Evolutionary conservation across 2,329 filamentous ascomycete genomes (phyloP), one percentile per base, ranked within the genome.

Genomic region (Fusarium sp.): DNA sequence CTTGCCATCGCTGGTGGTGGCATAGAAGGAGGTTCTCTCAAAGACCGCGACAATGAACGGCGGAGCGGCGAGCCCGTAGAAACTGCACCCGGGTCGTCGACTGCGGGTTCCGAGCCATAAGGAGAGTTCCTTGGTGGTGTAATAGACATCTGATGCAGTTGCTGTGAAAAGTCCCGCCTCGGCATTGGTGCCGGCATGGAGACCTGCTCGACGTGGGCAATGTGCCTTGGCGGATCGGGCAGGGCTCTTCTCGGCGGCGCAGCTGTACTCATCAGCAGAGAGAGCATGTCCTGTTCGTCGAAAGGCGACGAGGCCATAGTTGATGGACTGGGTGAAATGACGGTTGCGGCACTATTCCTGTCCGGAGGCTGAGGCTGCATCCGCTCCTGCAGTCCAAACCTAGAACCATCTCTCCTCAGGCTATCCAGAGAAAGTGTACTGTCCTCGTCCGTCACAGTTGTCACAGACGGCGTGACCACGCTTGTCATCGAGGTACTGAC

Each of bases 221-320:
- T 65, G n/a, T 71, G 67, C 11, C 73, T 60, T 0, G 80, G 80
- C 3, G 76, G 77, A 3, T 71, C 58, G 3, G 80, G 79, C 16
- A 81, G 71, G 13, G 70, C 67, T 31, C 78, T 72, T 37, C 36
- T 68, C 10, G 71, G 67, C 9, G 71, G 57, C 2, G 73, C 55
- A 3, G 72, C 60, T 34, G 61, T 73, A 0, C 74, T 69, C 39
- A 80, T 60, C 7, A 81, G 64, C 16, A 81, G 66, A 3, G 75
- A 73, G 23, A 81, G 34, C 52, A 82, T 75, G 6, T 82, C 78
- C 5, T 75, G 67, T 52, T 81, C 79, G 46, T 77, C 76, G 41
- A 76, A 80, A 1, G 78, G 76, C 34, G 78, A 78, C 0, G 78
- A 78, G 7, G 75, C 73, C 31, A 73, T 51, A 2, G 69, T 75